Evolutionary conservation across 108 stramenopile genomes (phyloP), one percentile per base, ranked within the genome.

Genomic region (Craspedostauros australis): DNA sequence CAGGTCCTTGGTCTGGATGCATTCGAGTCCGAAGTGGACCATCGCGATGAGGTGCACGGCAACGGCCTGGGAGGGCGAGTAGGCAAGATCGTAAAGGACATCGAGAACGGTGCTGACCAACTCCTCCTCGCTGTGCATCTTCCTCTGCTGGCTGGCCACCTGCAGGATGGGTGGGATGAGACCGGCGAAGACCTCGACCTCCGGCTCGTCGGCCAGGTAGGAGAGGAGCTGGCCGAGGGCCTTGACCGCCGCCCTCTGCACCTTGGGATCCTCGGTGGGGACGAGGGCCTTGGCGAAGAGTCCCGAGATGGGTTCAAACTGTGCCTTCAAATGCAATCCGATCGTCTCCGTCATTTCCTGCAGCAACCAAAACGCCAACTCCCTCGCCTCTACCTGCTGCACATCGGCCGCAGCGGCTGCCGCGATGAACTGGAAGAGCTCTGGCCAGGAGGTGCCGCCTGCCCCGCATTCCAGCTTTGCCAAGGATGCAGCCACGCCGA

Each of bases 261-360:
- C 93, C 43, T 76, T 80, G 45, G 57, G 12, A 16, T 63, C 45
- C 15, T 65, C 67, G 47, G 84, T 86, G 1, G 60, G 46, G 3
- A 63, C 50, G 33, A 95, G 56, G 31, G 75, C 94, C 21, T 64
- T 68, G n/a, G 57, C 53, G 54, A 95, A 96, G 39, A 98, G 55
- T 27, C 65, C 54, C 31, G 79, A 70, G 41, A 98, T 66, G 8
- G 75, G 71, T 20, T 46, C 57, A 58, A 95, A 88, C 47, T 94
- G 88, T 2, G 66, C 58, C 60, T 76, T 80, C 28, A 96, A 66
- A 46, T 84, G 84, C 47, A 72, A 65, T 9, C 82, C 91, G 46
- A 98, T 76, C 29, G 92, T 94, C 36, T 95, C 94, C 12, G 95
- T 91, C 85, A 96, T 85, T 80, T 96, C 94, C 40, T 59, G 54